Base-by-base conservation (phyloP, 306 rosid species). In the Medicago arabica region DNA sequence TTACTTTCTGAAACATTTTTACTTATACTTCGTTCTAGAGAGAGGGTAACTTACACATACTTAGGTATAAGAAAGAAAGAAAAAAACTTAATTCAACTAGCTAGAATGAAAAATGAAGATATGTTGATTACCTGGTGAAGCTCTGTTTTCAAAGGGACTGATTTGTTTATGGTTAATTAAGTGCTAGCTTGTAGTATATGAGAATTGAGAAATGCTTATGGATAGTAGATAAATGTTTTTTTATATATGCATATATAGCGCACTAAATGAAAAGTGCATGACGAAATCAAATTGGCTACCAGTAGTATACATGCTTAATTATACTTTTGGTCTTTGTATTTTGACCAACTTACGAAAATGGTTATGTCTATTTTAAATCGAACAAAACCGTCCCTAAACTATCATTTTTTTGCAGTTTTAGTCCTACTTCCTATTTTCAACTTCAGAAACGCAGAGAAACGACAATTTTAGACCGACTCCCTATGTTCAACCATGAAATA, bases 261-360 rank as follows among this genome's bases (percentile, higher is more conserved):
- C 72, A 75, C 80, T 66, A 9, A 36, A 11, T 18, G 14, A 75
- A 75, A 69, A 75, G 54, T 40, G 2, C 25, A 40, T 50, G 62
- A 53, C 68, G n/a, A 75, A 28, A n/a, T 39, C 68, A n/a, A 40
- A 13, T 69, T 75, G 72, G 21, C 19, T 36, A 47, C 63, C 23
- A 23, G 28, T 62, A 16, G 15, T 72, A 4, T 47, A n/a, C n/a
- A 31, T 43, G 16, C 12, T n/a, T n/a, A n/a, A n/a, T n/a, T n/a
- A n/a, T n/a, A n/a, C n/a, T n/a, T n/a, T n/a, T n/a, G n/a, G n/a
- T n/a, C n/a, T n/a, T n/a, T n/a, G n/a, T n/a, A n/a, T n/a, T n/a
- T n/a, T n/a, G n/a, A n/a, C n/a, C n/a, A n/a, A n/a, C n/a, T n/a
- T n/a, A n/a, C n/a, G n/a, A n/a, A n/a, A n/a, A n/a, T n/a, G n/a